Percentiles rank a stretch among this genome's conserved stretches.
These are phyloP conservation scores for Rutstroemia sp. DNA, from an alignment of 2,329 filamentous ascomycete species.

Conservation along the genomic window DNA sequence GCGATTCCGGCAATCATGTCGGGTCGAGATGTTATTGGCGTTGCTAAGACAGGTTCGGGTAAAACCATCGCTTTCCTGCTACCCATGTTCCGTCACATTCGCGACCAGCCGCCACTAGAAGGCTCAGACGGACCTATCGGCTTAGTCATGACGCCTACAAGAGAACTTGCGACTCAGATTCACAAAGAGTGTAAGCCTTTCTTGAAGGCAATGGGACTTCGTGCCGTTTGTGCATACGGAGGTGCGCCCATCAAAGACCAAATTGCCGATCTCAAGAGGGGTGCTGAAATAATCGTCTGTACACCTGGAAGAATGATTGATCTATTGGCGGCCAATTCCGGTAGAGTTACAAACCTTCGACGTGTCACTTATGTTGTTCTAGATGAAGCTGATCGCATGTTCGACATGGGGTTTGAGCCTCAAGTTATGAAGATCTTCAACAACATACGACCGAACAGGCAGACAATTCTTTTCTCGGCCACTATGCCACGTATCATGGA, in stretches of 20 bases:
- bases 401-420: constrained; percentile 98
- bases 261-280: constrained; percentile 91
- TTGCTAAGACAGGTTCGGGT: constrained; percentile 95
- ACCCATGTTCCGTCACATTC: constrained; percentile 97
- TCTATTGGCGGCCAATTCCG: constrained; percentile 84
- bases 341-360: constrained; percentile 84
- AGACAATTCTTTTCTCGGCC: constrained; percentile 92
- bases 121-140: constrained; percentile 81
- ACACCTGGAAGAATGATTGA: constrained; percentile 96
- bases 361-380: constrained; percentile 91
- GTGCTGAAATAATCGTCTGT: constrained; percentile 89
- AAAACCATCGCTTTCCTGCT: constrained; percentile 95
- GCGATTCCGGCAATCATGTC: constrained; percentile 94
- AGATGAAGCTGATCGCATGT: constrained; percentile 98
- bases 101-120: constrained; percentile 78
- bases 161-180: constrained; percentile 90
- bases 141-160: constrained; percentile 87
- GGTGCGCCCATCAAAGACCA: constrained; percentile 96
- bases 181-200: constrained; percentile 93
- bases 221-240: constrained; percentile 87
- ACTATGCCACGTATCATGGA: constrained; percentile 95
- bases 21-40: constrained; percentile 87
- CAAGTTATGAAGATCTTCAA: constrained; percentile 95
- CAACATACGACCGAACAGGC: constrained; percentile 84
- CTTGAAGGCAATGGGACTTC: constrained; percentile 74